Evolutionary conservation across 768 basidiomycete species (phyloP), one percentile per base, ranked within the genome.

Genomic region (Pleurotus tuoliensis): DNA sequence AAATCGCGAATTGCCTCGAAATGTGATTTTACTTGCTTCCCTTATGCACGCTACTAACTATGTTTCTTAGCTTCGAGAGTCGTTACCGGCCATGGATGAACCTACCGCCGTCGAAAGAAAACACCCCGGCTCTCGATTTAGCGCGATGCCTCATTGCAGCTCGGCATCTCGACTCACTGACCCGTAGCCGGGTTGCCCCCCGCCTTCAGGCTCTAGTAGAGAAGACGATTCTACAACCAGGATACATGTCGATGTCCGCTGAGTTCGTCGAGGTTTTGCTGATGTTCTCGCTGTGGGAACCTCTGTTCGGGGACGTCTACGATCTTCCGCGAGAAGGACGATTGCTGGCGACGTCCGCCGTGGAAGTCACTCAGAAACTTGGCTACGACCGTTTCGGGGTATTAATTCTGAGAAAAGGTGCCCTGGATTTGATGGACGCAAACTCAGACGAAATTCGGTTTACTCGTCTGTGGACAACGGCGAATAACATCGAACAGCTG

Each of bases 121-220:
- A 61, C n/a, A 58, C 65, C 30, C 67, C 71, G 13, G 61, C 80
- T 18, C 65, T 79, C 13, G 71, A 75, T 51, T 68, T 80, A 34
- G 76, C 75, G 9, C 73, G 79, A 25, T 80, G 79, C 58, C 74
- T 74, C 40, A 63, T 80, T 18, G 73, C 79, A 15, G 75, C 77
- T 38, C 68, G 78, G 37, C 78, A 80, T 60, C 62, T 79, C 1
- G 72, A 74, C 16, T 61, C 69, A 8, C 62, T 67, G 16, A 69
- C 65, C 50, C 73, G 72, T 30, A 64, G 70, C 3, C 64, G 64
- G 12, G 69, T 76, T 18, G 60, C 71, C 18, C 78, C 75, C 1
- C 70, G 71, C 39, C 66, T 79, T 30, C 74, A 74, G 49, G 73
- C 69, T 50, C 65, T 80, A 18, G 70, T 74, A 4, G 76, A 78